Evolutionary conservation across 2,329 filamentous ascomycete species (phyloP).

Genomic region (Sporothrix sp.): DNA sequence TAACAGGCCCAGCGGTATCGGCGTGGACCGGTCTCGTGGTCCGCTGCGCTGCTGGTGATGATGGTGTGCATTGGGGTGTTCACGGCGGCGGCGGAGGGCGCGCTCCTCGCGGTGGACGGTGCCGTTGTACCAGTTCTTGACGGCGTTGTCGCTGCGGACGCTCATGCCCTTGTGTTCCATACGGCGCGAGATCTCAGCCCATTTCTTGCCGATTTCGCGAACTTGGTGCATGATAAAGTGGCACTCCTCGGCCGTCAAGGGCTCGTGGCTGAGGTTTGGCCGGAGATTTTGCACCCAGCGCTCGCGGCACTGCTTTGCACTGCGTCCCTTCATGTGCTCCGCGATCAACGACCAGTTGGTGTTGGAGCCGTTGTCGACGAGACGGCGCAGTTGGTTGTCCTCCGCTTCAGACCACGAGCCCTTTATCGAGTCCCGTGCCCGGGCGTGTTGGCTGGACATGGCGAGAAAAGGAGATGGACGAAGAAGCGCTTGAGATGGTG

Average conservation of each 20-base stretch:
- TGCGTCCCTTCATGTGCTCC: constrained; percentile 61
- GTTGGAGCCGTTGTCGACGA: constrained; percentile 58
- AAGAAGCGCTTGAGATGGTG: background rate
- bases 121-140: constrained; percentile 98
- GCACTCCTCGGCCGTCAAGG: constrained; percentile 63
- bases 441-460: background rate
- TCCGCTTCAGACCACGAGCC: constrained; percentile 67
- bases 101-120: constrained; percentile 71
- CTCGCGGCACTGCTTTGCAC: constrained; percentile 91
- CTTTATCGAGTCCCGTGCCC: constrained; percentile 10
- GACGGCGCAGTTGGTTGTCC: constrained; percentile 55
- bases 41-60: background rate
- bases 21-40: background rate
- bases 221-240: constrained; percentile 69
- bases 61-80: background rate
- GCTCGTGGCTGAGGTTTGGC: constrained; percentile 60
- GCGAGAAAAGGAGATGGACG: background rate
- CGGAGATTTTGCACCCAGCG: constrained; percentile 91
- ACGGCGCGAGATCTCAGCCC: constrained; percentile 83
- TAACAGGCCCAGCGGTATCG: no score
- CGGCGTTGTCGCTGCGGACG: constrained; percentile 85
- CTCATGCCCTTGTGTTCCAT: constrained; percentile 36
- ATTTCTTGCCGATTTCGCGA: constrained; percentile 68
- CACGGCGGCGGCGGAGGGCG: constrained; percentile 28
- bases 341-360: constrained; percentile 89